A percentile compares a stretch with the other conserved stretches of the same genome.
These are phyloP conservation scores for Starmera pachycereana DNA, from an alignment of 805 yeast genomes.

Conservation along the genomic window DNA sequence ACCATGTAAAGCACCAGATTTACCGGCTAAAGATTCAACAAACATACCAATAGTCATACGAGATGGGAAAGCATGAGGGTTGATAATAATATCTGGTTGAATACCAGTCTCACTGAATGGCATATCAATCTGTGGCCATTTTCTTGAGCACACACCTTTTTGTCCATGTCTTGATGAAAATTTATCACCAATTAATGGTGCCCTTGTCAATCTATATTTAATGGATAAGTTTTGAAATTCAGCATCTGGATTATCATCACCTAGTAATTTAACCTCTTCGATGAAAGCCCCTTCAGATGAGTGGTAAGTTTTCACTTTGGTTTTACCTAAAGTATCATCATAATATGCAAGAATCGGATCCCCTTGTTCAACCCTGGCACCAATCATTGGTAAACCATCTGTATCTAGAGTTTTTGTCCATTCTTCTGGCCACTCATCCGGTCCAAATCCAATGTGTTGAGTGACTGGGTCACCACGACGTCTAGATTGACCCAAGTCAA, in stretches of 20 bases:
- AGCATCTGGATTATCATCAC: constrained; percentile 63
- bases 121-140: constrained; percentile 96
- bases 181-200: constrained; percentile 94
- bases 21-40: constrained; percentile 97
- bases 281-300: constrained; percentile 90
- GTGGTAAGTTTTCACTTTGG: constrained; percentile 87
- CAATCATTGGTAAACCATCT: constrained; percentile 90
- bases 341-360: constrained; percentile 91
- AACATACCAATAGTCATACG: constrained; percentile 99
- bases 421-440: constrained; percentile 81
- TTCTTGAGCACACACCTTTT: constrained; percentile 96
- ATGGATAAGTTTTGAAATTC: constrained; percentile 82
- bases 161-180: constrained; percentile 97
- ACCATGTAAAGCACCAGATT: constrained; percentile 97
- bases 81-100: constrained; percentile 94
- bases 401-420: constrained; percentile 85
- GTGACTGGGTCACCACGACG: constrained; percentile 91
- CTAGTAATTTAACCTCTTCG: constrained; percentile 87
- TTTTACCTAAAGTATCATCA: constrained; percentile 85
- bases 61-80: constrained; percentile 99
- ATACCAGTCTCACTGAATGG: constrained; percentile 95
- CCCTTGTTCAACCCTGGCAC: constrained; percentile 83
- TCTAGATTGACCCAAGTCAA: constrained; percentile 69
- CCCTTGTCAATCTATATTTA: constrained; percentile 83
- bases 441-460: constrained; percentile 90